These are phyloP conservation scores for Pseudogymnoascus sp. DNA, from an alignment of 2,329 filamentous ascomycete genomes.

Conservation along the genomic window DNA sequence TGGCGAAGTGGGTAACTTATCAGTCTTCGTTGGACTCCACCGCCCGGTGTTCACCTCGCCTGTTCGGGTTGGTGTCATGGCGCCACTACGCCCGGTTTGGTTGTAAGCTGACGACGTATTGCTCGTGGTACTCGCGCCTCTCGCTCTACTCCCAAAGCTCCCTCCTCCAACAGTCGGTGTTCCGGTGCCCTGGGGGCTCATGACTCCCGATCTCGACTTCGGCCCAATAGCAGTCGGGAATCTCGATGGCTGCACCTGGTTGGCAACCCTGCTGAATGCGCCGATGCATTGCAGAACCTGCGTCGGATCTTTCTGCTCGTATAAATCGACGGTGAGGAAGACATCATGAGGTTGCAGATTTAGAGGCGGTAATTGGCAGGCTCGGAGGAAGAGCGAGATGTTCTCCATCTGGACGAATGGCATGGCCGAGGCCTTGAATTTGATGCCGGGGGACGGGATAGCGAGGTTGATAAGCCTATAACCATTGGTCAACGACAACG, in stretches of 20 bases:
- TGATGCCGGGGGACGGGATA: constrained; percentile 68
- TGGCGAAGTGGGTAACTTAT: constrained; percentile 46
- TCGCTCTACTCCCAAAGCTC: constrained; percentile 33
- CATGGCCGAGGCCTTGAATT: constrained; percentile 85
- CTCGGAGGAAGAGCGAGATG: constrained; percentile 88
- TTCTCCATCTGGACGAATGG: constrained; percentile 99
- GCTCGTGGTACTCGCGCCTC: constrained; percentile 50
- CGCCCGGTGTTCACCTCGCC: constrained; percentile 43
- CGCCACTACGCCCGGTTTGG: constrained; percentile 37
- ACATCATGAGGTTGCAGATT: constrained; percentile 88
- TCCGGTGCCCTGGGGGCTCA: constrained; percentile 63
- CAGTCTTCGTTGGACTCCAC: constrained; percentile 55
- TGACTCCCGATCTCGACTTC: constrained; percentile 47
- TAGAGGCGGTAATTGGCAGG: constrained; percentile 76
- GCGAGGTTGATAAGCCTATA: constrained; percentile 70
- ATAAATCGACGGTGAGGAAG: constrained; percentile 95
- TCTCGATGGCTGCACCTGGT: constrained; percentile 61
- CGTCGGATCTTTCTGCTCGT: constrained; percentile 88
- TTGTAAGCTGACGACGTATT: constrained; percentile 46
- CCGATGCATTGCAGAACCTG: constrained; percentile 90
- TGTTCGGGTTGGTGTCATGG: constrained; percentile 27
- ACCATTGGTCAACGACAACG: constrained; percentile 1
- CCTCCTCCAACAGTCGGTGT: constrained; percentile 41
- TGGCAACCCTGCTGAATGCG: constrained; percentile 83
- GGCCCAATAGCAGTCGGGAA: constrained; percentile 74